Percentiles rank a stretch among this genome's conserved stretches.
phyloP scores from a whole-genome alignment of 1,284 basidiomycete genomes.

The Marasmius oreades region DNA sequence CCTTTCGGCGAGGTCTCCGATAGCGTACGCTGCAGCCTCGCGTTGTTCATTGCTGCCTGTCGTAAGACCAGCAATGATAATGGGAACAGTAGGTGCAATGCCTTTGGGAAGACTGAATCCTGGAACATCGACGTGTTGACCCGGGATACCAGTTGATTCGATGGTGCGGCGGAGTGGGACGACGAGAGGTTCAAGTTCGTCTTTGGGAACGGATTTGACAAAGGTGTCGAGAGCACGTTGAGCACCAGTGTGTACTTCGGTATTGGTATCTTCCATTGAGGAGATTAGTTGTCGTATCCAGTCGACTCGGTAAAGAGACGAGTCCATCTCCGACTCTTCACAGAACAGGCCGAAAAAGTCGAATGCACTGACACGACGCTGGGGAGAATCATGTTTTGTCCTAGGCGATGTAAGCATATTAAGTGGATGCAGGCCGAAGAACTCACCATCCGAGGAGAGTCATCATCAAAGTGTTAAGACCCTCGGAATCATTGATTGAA shows the following conservation, averaged over 20 bases:
- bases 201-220: constrained; percentile 90
- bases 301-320: constrained; percentile 83
- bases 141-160: constrained; percentile 81
- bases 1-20: constrained; percentile 91
- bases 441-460: constrained; percentile 84
- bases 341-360: constrained; percentile 80
- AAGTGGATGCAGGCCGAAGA: background rate
- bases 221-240: constrained; percentile 85
- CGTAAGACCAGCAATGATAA: constrained; percentile 86
- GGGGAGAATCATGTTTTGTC: constrained; percentile 73
- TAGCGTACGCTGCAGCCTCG: constrained; percentile 93
- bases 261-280: constrained; percentile 77
- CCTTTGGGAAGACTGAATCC: constrained; percentile 92
- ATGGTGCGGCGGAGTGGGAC: constrained; percentile 88
- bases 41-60: constrained; percentile 81
- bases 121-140: constrained; percentile 60
- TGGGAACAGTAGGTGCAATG: constrained; percentile 82
- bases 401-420: constrained; percentile 33
- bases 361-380: constrained; percentile 76
- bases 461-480: constrained; percentile 86
- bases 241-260: constrained; percentile 78
- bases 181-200: constrained; percentile 87
- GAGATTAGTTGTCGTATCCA: constrained; percentile 95
- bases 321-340: constrained; percentile 76
- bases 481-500: constrained; percentile 82